phyloP scores from a whole-genome alignment of 2,329 filamentous ascomycete species.

The Phialophora verrucosa region DNA sequence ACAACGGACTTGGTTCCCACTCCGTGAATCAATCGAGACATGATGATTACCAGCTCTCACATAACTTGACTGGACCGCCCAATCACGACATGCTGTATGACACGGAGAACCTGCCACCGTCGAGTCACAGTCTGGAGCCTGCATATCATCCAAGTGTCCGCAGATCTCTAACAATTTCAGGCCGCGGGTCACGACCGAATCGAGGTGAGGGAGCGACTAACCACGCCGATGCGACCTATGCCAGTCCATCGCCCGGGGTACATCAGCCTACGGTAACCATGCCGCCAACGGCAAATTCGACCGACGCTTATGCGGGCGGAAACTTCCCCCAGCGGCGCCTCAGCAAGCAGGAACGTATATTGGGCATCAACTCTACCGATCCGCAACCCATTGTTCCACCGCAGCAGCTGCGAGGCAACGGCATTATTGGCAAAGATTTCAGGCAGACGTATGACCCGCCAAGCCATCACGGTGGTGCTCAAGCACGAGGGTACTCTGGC shows the following conservation, averaged over 20 bases:
- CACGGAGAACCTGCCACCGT: constrained; percentile 29
- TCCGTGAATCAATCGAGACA: constrained; percentile 14
- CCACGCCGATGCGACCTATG: constrained; percentile 14
- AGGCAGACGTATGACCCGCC: constrained; percentile 10
- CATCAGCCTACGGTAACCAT: neutral
- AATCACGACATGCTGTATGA: constrained; percentile 36
- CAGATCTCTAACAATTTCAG: constrained; percentile 31
- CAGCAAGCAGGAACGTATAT: constrained; percentile 37
- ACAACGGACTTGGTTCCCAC: neutral
- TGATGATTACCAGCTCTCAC: constrained; percentile 17
- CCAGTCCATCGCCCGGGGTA: neutral
- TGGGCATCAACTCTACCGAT: constrained; percentile 30
- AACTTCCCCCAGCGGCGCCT: constrained; percentile 28
- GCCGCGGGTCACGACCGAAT: constrained; percentile 3
- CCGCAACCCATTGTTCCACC: constrained; percentile 25
- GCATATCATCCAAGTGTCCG: constrained; percentile 22
- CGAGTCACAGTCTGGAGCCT: constrained; percentile 28
- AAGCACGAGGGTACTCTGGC: constrained; percentile 40
- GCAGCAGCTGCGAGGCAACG: constrained; percentile 31
- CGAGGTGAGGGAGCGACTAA: constrained; percentile 3
- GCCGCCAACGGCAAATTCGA: constrained; percentile 8
- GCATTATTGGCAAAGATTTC: constrained; percentile 33
- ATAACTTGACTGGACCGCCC: constrained; percentile 24
- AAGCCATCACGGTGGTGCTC: neutral
- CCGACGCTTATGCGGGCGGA: constrained; percentile 1